Percentiles rank a stretch among this genome's conserved stretches.
These are phyloP conservation scores for Cyclotella baltica DNA, from an alignment of 108 stramenopile species.

Conservation along the genomic window DNA sequence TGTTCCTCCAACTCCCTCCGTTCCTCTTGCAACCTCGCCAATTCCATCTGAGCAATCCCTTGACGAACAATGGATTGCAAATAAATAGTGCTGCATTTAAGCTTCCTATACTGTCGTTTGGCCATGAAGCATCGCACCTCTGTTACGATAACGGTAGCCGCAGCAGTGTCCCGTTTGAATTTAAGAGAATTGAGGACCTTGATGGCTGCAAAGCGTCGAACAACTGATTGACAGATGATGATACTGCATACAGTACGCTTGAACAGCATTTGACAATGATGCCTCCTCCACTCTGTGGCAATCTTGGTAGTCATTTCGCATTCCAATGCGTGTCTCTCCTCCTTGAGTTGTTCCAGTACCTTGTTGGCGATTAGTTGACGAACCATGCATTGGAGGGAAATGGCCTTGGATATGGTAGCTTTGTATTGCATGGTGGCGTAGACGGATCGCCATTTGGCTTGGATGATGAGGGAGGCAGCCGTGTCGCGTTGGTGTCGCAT, in stretches of 20 bases:
- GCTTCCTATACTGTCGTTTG: background rate
- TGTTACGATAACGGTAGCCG: background rate
- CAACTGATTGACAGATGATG: background rate
- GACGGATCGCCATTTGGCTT: background rate
- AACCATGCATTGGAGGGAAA: background rate
- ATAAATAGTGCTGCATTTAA: background rate
- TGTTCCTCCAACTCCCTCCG: background rate
- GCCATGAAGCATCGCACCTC: background rate
- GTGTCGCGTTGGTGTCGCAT: background rate
- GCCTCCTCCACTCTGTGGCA: background rate
- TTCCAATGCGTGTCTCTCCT: background rate
- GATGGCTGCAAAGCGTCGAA: background rate
- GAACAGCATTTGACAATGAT: background rate
- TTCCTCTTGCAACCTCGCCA: background rate
- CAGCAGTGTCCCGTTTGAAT: background rate
- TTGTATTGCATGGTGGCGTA: background rate
- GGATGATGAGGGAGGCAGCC: background rate
- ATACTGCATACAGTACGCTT: background rate
- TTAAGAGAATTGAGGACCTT: background rate
- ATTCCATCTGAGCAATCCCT: background rate
- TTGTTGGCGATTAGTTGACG: background rate
- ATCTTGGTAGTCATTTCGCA: background rate
- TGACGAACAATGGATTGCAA: conserved; percentile 13
- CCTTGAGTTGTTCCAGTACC: background rate
- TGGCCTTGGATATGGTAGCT: background rate